Base-by-base conservation (phyloP, 208 protist species). In the Leishmania lainsoni region DNA sequence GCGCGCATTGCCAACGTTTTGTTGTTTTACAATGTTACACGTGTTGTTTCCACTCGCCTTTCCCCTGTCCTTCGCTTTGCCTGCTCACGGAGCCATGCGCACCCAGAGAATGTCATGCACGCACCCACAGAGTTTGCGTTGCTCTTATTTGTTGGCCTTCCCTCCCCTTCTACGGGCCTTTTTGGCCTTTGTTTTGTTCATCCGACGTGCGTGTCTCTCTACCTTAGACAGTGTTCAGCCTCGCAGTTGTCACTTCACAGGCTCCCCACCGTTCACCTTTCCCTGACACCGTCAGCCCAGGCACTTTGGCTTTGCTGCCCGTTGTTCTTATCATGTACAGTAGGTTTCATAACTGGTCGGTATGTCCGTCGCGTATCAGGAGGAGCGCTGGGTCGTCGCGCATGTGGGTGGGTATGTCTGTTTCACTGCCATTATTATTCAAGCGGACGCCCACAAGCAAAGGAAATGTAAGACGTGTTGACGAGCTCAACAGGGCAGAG, bases 301-400 rank as follows among this genome's bases (percentile, higher is more conserved):
- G 61, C 61, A 29, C 61, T 39, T 29, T 29, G 49, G 45, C 12
- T 17, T 42, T 75, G 48, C 63, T 68, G 71, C 20, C 22, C 20
- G 45, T 49, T 22, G 61, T 78, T 63, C 48, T 22, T 73, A 52
- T 32, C 68, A 73, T 73, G 68, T 80, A 65, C 54, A 70, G n/a
- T 71, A 72, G 10, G 26, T 52, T 49, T 35, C 26, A 10, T 17
- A n/a, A 71, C 26, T 49, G 16, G 26, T 26, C 39, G 32, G 29
- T 4, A 52, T 32, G 68, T 17, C 35, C 45, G 17, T 20, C 42
- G 42, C 9, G 8, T 45, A 17, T 49, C 45, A 35, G 17, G 20
- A 54, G 68, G 45, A 17, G 68, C 45, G 42, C n/a, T 73, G 8
- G 3, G 26, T 9, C 10, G 45, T 54, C 5, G 17, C 45, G 10